Evolutionary conservation across 176 grass and related monocot species (phyloP), one percentile per base, ranked within the genome.

Genomic region (Metroxylon sagu): DNA sequence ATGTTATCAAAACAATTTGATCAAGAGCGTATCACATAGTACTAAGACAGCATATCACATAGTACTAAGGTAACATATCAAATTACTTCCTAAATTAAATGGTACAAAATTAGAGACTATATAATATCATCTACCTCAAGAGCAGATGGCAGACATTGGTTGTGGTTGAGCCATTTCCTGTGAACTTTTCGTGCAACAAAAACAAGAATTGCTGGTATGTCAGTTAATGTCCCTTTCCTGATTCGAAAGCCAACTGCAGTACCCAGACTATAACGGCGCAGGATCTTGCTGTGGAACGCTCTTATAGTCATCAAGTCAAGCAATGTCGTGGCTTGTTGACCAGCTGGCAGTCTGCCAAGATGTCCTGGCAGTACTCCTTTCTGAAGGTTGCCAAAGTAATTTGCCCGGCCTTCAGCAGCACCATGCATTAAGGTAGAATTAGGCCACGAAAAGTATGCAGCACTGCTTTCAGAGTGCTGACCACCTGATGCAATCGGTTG

Each of bases 221-320:
- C 73, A 23, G 93, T 98, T 14, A 98, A 69, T 53, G 7, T 66
- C 14, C 93, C 93, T 72, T 98, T 89, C 68, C 64, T 98, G 25
- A 98, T 92, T 57, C 93, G 83, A 64, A 92, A 98, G 26, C 93
- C 93, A 62, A 98, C 81, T 15, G 93, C 93, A 1, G 93, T 98
- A 18, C 78, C 87, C 25, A 98, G 78, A 73, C 93, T 92, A 59
- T 85, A 98, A 58, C 93, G 70, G 17, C 87, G 69, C 54, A 98
- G 67, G 55, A 98, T 92, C 76, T 92, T 88, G 81, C 93, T 98
- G 67, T 98, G 93, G 70, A 98, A 98, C 55, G 93, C 93, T 67
- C 93, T 88, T 73, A 98, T 83, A 60, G 93, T 98, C 93, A 98
- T 92, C 73, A 98, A 69, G 18, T 98, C 93, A 69, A 98, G 93